A percentile compares a stretch with the other conserved stretches of the same genome.
phyloP scores from a whole-genome alignment of 129 eudicot species.

The Logfia minima region DNA sequence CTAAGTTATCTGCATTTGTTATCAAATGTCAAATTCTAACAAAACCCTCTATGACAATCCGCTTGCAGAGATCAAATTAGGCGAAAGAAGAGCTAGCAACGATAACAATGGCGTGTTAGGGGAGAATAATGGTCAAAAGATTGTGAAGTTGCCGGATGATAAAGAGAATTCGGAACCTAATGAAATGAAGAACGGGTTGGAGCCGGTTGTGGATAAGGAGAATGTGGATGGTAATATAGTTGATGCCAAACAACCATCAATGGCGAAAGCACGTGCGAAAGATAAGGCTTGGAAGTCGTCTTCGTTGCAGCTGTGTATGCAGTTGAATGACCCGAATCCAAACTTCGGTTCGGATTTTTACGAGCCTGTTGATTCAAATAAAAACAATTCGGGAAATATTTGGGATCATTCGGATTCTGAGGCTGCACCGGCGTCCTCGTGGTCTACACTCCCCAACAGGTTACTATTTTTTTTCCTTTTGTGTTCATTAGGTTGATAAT shows the following conservation, averaged over 20 bases:
- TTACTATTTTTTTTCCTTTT: neutral
- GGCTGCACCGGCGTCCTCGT: slow-evolving; percentile 94
- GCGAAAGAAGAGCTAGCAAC: slow-evolving; percentile 43
- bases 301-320: slow-evolving; percentile 85
- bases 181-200: slow-evolving; percentile 11
- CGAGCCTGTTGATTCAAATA: slow-evolving; percentile 51
- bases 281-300: slow-evolving; percentile 67
- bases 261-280: slow-evolving; percentile 40
- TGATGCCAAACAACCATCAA: slow-evolving; percentile 33
- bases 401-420: slow-evolving; percentile 98
- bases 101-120: slow-evolving; percentile 16
- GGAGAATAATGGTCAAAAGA: slow-evolving; percentile 25
- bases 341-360: slow-evolving; percentile 44
- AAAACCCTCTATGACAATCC: slow-evolving; percentile 31
- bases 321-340: slow-evolving; percentile 59
- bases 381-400: slow-evolving; percentile 54
- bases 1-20: neutral
- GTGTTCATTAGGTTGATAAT: neutral
- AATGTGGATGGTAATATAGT: slow-evolving; percentile 42
- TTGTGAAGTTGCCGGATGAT: slow-evolving; percentile 5
- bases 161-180: slow-evolving; percentile 53
- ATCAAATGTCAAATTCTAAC: slow-evolving; percentile 48
- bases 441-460: slow-evolving; percentile 96
- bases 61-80: slow-evolving; percentile 51
- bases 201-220: slow-evolving; percentile 23